Evolutionary conservation across 306 rosid genomes (phyloP), one percentile per base, ranked within the genome.

Genomic region (Castanospermum australe): DNA sequence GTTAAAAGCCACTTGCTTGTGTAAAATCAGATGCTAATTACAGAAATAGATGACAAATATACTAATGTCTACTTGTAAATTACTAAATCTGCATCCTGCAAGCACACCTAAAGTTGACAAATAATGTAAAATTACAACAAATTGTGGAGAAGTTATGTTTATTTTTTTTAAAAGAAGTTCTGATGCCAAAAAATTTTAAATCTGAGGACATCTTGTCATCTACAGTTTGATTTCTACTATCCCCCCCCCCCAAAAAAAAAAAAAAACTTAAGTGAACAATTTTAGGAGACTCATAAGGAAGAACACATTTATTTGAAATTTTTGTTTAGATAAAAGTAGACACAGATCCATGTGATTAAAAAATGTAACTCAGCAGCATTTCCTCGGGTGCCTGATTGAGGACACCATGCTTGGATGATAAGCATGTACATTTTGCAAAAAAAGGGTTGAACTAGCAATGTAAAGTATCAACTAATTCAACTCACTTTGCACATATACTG

Each of bases 401-500:
- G 33, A 24, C 60, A 54, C 11, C 8, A 4, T 6, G 11, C 44
- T 39, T 39, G 9, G 11, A 39, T 7, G 10, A 39, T 39, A 8
- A 39, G 44, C 44, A 60, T 51, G 38, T 9, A 57, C 33, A 47
- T 10, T 45, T 25, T 2, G 28, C 22, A 47, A 38, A 10, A 21
- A 1, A 20, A 45, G 18, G 50, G 13, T 6, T 67, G 39, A 73
- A 55, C 45, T 12, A 44, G 14, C 51, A 66, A 86, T 10, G 18
- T 69, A 52, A 45, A 71, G 45, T 73, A 75, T n/a, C n/a, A n/a
- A n/a, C n/a, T n/a, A 71, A 24, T 35, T 15, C 10, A 59, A 82
- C 89, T 86, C 79, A 92, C 99, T 54, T 86, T 74, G 79, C 8
- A 78, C 39, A 50, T 71, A 92, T 67, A 30, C 60, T 18, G 22